A percentile compares a stretch with the other conserved stretches of the same genome.
Evolutionary conservation across 1,139 yeast species (phyloP).

Genomic region (Casaregolazyma lundiana): DNA sequence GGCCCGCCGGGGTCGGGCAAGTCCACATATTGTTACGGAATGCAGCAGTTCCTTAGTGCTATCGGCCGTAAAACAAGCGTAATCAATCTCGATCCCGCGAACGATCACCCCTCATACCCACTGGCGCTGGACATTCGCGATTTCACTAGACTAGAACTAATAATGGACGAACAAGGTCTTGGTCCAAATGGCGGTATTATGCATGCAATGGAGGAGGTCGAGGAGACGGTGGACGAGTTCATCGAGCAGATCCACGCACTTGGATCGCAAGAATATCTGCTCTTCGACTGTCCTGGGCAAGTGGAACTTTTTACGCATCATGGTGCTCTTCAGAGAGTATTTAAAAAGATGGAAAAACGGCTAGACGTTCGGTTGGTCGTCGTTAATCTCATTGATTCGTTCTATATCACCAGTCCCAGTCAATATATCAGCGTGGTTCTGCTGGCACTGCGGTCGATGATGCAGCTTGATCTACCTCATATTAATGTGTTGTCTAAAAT

Average conservation of each 20-base stretch:
- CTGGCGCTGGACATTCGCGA: conserved; percentile 87
- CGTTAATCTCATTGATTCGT: conserved; percentile 82
- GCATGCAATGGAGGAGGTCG: conserved; percentile 71
- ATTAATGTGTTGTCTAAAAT: conserved; percentile 88
- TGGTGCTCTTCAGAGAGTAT: conserved; percentile 71
- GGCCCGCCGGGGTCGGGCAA: conserved; percentile 99
- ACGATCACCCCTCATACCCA: conserved; percentile 75
- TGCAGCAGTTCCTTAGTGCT: conserved; percentile 86
- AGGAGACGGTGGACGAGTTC: conserved; percentile 54
- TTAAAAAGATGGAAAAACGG: conserved; percentile 61
- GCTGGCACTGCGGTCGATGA: conserved; percentile 84
- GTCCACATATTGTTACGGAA: conserved; percentile 88
- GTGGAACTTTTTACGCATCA: conserved; percentile 93
- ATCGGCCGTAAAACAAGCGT: conserved; percentile 85
- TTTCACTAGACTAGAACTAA: conserved; percentile 78
- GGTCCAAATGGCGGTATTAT: conserved; percentile 97
- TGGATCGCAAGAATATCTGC: conserved; percentile 60
- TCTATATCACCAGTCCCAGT: conserved; percentile 79
- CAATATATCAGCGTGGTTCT: conserved; percentile 83
- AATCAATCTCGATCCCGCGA: conserved; percentile 91
- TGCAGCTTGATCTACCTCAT: conserved; percentile 88
- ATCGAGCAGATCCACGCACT: conserved; percentile 54
- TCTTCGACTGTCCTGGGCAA: conserved; percentile 98
- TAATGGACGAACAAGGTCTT: conserved; percentile 73
- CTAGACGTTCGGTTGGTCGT: conserved; percentile 75